phyloP scores from a whole-genome alignment of 106 monocot genomes.

The Dendrobium officinale region DNA sequence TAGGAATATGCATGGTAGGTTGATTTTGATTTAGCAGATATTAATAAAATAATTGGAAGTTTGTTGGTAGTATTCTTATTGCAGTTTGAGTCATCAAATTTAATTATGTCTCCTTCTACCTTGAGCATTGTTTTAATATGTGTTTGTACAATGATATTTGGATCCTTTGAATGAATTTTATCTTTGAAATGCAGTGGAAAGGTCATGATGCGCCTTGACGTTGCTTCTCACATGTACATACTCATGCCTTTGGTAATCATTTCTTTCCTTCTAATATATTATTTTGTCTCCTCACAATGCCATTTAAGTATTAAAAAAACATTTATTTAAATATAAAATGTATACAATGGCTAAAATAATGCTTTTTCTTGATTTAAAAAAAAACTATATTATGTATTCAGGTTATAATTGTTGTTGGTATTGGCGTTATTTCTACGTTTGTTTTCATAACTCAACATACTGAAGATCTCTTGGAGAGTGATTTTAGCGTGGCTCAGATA shows the following conservation, averaged over 20 bases:
- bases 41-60: background rate
- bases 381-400: background rate
- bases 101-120: background rate
- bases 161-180: background rate
- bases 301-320: background rate
- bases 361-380: background rate
- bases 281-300: background rate
- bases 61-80: background rate
- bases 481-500: background rate
- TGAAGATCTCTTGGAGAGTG: background rate
- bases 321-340: background rate
- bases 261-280: background rate
- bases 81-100: background rate
- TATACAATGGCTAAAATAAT: background rate
- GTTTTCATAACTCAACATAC: conserved; percentile 2
- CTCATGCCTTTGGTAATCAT: background rate
- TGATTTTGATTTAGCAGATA: background rate
- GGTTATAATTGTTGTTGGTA: conserved; percentile 3
- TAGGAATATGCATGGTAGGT: background rate
- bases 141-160: background rate
- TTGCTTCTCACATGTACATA: background rate
- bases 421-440: background rate
- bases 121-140: background rate
- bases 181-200: conserved; percentile 4
- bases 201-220: background rate